Evolutionary conservation across 176 grass and related monocot genomes (phyloP).

Genomic region (Poa annua): DNA sequence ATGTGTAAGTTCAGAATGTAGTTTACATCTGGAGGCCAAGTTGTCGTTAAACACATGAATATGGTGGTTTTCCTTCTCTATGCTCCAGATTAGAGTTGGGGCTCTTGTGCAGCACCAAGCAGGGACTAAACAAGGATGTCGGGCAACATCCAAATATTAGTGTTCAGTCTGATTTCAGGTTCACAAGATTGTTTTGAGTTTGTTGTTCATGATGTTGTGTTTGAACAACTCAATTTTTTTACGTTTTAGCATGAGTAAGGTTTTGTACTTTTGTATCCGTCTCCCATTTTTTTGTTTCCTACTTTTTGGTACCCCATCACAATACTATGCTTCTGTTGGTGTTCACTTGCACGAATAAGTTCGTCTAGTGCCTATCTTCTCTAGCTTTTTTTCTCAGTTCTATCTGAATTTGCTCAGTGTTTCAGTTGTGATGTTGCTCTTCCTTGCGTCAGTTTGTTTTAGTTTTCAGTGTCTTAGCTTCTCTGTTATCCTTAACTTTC

Average conservation of each 20-base stretch:
- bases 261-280: neutral
- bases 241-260: neutral
- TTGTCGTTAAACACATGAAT: slow-evolving; percentile 17
- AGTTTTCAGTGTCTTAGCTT: too few relatives aligned
- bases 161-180: neutral
- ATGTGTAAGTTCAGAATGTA: neutral
- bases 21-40: slow-evolving; percentile 5
- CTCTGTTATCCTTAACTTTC: too few relatives aligned
- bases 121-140: slow-evolving; percentile 41
- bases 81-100: slow-evolving; percentile 33
- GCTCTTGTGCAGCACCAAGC: slow-evolving; percentile 34
- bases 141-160: slow-evolving; percentile 47
- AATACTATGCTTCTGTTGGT: too few relatives aligned
- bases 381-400: too few relatives aligned
- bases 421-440: too few relatives aligned
- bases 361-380: neutral
- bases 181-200: neutral
- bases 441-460: too few relatives aligned
- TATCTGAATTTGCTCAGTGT: too few relatives aligned
- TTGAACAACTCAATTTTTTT: neutral
- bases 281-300: neutral
- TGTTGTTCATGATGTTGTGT: neutral
- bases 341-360: neutral
- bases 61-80: slow-evolving; percentile 4
- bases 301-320: too few relatives aligned